Evolutionary conservation across 257 asterid genomes (phyloP).

Genomic region (Handroanthus guayacan): DNA sequence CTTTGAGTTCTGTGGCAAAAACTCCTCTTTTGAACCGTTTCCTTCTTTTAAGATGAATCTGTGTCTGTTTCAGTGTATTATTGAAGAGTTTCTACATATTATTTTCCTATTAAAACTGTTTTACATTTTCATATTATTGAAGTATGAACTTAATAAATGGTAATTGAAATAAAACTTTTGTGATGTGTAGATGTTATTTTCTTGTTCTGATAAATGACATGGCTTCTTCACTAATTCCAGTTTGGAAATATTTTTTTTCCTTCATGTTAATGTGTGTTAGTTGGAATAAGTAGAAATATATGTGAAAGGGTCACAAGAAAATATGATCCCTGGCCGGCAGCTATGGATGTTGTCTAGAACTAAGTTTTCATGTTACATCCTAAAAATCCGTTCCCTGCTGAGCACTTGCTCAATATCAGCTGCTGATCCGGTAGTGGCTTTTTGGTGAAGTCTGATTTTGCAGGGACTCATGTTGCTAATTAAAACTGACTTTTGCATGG

Average conservation of each 20-base stretch:
- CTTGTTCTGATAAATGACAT: slow-evolving; percentile 17
- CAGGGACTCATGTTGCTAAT: background rate
- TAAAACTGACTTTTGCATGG: background rate
- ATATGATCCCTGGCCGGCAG: background rate
- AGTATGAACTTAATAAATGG: background rate
- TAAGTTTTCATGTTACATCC: background rate
- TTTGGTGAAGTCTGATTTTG: background rate
- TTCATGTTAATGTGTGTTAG: background rate
- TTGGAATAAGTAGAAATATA: background rate
- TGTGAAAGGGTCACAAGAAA: background rate
- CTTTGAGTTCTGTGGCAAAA: background rate
- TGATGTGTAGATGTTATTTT: background rate
- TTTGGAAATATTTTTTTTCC: background rate
- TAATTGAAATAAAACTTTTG: background rate
- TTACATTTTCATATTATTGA: background rate
- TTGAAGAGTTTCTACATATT: too few species aligned
- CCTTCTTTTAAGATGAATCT: background rate
- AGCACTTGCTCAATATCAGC: background rate
- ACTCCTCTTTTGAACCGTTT: background rate
- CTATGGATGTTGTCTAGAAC: background rate
- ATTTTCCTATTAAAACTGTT: background rate
- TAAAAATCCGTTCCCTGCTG: background rate
- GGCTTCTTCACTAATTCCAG: background rate
- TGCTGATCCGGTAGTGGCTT: background rate
- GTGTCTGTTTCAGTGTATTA: background rate